A percentile compares a stretch with the other conserved stretches of the same genome.
These are phyloP conservation scores for Trichosanthes cucumerina DNA, from an alignment of 306 rosid genomes.

Conservation along the genomic window DNA sequence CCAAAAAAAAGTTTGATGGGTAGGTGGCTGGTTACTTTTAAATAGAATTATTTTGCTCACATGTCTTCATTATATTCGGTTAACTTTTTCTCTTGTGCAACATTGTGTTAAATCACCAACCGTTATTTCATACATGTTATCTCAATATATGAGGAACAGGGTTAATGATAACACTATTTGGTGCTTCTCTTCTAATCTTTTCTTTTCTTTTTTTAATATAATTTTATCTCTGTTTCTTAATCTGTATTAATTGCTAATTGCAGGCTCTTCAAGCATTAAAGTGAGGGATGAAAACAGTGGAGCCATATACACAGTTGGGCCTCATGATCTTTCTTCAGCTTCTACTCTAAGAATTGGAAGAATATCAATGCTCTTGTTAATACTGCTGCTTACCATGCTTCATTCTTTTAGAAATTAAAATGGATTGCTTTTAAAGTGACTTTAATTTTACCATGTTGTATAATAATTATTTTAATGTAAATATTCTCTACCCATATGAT, in stretches of 20 bases:
- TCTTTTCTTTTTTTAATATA: too few relatives aligned
- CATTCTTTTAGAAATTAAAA: constrained; percentile 4
- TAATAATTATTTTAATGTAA: background rate
- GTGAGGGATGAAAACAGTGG: constrained; percentile 60
- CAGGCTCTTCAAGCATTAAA: constrained; percentile 73
- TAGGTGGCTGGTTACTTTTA: background rate
- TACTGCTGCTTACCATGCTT: background rate
- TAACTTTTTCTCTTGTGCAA: background rate
- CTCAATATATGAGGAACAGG: background rate
- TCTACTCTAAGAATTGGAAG: constrained; percentile 1
- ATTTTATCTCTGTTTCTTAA: background rate
- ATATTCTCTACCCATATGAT: background rate
- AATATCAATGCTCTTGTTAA: background rate
- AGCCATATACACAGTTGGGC: constrained; percentile 43
- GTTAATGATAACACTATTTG: background rate
- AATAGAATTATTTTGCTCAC: background rate
- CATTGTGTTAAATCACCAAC: too few relatives aligned
- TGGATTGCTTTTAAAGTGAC: background rate
- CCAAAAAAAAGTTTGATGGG: background rate
- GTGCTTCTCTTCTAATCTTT: background rate
- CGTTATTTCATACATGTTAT: background rate
- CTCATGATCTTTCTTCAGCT: constrained; percentile 37
- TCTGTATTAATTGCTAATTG: background rate
- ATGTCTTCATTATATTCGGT: background rate
- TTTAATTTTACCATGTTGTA: background rate